phyloP scores from a whole-genome alignment of 176 grass and related monocot species.

The Phoenix dactylifera region DNA sequence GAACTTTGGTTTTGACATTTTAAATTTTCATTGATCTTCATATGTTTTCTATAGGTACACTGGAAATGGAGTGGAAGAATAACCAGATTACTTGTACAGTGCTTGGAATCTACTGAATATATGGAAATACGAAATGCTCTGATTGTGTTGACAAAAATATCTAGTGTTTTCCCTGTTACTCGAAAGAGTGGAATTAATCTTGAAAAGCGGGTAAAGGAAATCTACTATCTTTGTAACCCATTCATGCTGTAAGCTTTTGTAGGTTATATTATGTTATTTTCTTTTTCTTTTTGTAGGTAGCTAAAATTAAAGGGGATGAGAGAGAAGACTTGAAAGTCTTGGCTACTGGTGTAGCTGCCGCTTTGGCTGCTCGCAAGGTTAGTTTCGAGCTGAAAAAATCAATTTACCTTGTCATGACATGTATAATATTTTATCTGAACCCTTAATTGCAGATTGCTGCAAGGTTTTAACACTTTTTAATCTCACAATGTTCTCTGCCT shows the following conservation, averaged over 20 bases:
- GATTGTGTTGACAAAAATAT: constrained; percentile 93
- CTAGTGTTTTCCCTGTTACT: constrained; percentile 72
- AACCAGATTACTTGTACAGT: constrained; percentile 76
- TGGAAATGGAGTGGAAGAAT: constrained; percentile 94
- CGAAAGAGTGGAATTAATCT: constrained; percentile 86
- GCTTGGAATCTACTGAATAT: constrained; percentile 98
- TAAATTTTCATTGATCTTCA: too few species aligned
- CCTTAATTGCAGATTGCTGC: too few species aligned
- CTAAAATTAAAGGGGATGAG: constrained; percentile 87
- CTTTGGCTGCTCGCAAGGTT: constrained; percentile 93
- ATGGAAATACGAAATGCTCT: constrained; percentile 98
- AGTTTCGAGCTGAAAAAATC: background rate
- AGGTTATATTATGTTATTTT: too few species aligned
- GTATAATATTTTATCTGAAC: too few species aligned
- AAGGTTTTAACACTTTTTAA: too few species aligned
- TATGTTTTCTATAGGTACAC: constrained; percentile 51
- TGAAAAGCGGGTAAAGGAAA: constrained; percentile 59
- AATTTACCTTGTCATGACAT: too few species aligned
- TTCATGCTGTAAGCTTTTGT: too few species aligned
- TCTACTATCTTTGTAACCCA: too few species aligned
- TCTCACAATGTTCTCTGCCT: background rate
- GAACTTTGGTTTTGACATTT: background rate
- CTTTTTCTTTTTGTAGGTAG: constrained; percentile 38
- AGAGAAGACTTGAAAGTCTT: constrained; percentile 97
- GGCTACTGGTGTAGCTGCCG: constrained; percentile 88